Evolutionary conservation across 2,329 filamentous ascomycete genomes (phyloP).

Genomic region (Magnaporthiopsis incrustans): DNA sequence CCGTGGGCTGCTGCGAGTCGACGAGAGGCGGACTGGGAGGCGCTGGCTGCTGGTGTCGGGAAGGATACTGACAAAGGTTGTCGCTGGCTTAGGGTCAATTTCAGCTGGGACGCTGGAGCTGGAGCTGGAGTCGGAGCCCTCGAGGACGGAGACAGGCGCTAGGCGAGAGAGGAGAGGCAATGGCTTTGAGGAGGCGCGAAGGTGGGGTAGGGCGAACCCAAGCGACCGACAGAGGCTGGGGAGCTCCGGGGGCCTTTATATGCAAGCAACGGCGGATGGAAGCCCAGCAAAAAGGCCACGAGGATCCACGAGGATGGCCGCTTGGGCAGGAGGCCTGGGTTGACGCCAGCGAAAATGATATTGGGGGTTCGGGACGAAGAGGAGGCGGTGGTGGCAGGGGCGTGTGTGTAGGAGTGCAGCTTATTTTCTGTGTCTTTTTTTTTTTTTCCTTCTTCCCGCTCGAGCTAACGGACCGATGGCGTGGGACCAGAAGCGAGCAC

Average conservation of each 20-base stretch:
- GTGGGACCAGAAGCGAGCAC: background rate
- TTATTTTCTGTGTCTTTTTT: background rate
- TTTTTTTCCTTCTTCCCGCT: background rate
- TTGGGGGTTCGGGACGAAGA: background rate
- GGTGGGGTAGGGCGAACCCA: background rate
- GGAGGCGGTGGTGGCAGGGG: background rate
- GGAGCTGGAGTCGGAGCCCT: background rate
- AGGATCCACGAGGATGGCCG: background rate
- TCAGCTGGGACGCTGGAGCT: background rate
- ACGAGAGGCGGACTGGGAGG: too few species aligned
- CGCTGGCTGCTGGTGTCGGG: background rate
- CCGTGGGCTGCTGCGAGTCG: too few species aligned
- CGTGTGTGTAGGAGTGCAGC: background rate
- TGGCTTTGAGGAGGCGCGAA: background rate
- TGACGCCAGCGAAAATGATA: background rate
- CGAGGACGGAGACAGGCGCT: background rate
- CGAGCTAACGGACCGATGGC: background rate
- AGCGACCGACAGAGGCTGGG: slow-evolving; percentile 4
- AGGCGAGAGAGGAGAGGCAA: background rate
- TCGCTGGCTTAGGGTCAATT: background rate
- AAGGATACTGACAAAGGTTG: background rate
- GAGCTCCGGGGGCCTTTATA: background rate
- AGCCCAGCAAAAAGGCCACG: background rate
- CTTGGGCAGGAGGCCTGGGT: background rate
- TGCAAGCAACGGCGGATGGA: background rate